Base-by-base conservation (phyloP, 441 rosid genomes). In the Adansonia gregorii region DNA sequence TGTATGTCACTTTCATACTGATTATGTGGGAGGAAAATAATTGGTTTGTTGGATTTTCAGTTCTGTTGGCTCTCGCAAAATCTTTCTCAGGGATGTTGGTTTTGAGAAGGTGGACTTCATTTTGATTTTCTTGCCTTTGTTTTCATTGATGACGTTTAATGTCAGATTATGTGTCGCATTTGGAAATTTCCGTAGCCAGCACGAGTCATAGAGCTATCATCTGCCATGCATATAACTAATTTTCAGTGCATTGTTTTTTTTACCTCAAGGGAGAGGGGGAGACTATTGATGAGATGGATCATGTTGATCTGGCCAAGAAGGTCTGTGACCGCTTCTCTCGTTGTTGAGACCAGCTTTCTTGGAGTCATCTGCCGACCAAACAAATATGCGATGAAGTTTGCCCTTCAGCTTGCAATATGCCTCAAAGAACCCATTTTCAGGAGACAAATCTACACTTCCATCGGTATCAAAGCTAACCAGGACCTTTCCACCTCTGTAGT, bases 331-430 rank as follows among this genome's bases (percentile, higher is more conserved):
- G 79, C 75, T 79, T 83, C 82, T 35, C 6, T 85, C 88, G 22
- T 78, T 78, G 46, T 4, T 70, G 71, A 85, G 83, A n/a, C 83
- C 86, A 24, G 59, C 74, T 22, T 76, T 72, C 80, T 75, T 83
- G 19, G 86, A 85, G 61, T 85, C 86, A 75, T 85, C 88, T 2
- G 88, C 88, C 20, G 82, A 83, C 87, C 87, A 83, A 43, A 82
- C 59, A 76, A 83, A 86, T 41, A 83, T 83, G 70, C 87, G 87
- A 43, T 86, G 76, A 69, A 86, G 82, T 72, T 82, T 78, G 3
- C 79, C 72, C 79, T 66, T 78, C 15, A 86, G 86, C 75, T 74
- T 74, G 7, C 45, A 7, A 66, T 85, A 86, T 17, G 88, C 88
- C 9, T 74, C 68, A 45, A 83, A 86, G 76, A 86, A 83, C 45